Percentiles rank a stretch among this genome's conserved stretches.
Evolutionary conservation across 108 stramenopile species (phyloP).

Genomic region (Pseudonitzschia multiseries): DNA sequence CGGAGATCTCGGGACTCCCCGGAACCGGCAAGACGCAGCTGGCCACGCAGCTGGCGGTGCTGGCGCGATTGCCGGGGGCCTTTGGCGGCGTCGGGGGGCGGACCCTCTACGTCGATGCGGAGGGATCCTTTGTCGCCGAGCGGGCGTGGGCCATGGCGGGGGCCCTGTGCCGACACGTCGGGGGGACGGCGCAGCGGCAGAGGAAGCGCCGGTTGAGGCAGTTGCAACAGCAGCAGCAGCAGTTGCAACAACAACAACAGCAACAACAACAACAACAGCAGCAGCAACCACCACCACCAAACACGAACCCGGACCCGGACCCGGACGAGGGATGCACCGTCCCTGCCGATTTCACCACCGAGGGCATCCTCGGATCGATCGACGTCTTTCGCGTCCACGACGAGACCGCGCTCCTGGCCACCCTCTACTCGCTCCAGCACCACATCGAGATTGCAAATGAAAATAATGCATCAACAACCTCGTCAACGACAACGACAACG

Average conservation of each 20-base stretch:
- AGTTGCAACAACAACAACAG: constrained; percentile 8
- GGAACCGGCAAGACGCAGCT: constrained; percentile 96
- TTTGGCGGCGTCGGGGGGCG: constrained; percentile 90
- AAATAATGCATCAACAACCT: no score
- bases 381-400: constrained; percentile 94
- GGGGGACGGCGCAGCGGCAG: constrained; percentile 14
- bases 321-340: constrained; percentile 9
- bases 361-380: constrained; percentile 75
- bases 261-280: constrained; percentile 4
- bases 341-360: constrained; percentile 46
- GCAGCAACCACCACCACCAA: constrained; percentile 9
- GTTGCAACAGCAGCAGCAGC: background rate
- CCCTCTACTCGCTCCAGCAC: constrained; percentile 58
- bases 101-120: constrained; percentile 88
- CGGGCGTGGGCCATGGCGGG: constrained; percentile 79
- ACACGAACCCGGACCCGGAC: background rate
- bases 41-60: constrained; percentile 91
- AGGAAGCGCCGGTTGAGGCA: constrained; percentile 5
- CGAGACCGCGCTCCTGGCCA: constrained; percentile 78
- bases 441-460: constrained; percentile 51
- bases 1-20: constrained; percentile 90
- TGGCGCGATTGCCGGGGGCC: constrained; percentile 70
- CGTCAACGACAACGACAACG: constrained; percentile 10
- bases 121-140: constrained; percentile 89
- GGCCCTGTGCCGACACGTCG: constrained; percentile 43